Base-by-base conservation (phyloP, 768 basidiomycete genomes). In the Termitomyces sp. region DNA sequence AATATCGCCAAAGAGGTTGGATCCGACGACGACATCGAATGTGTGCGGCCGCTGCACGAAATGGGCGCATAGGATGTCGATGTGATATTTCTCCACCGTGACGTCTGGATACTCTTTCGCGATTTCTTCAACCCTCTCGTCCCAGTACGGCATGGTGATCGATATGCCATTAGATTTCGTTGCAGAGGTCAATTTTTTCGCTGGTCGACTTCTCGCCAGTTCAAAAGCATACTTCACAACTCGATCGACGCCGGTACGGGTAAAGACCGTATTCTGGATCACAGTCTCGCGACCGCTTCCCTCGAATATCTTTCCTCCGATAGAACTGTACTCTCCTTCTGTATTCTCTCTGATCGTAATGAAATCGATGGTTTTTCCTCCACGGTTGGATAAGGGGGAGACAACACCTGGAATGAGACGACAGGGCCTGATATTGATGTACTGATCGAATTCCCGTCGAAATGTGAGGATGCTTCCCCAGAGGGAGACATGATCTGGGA, bases 401-500 rank as follows among this genome's bases (percentile, higher is more conserved):
- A 66, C 65, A 19, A 78, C 78, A 6, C 81, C 81, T 10, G 73
- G 71, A 2, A 82, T 71, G 19, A 82, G 72, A 16, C 76, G 71
- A 39, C 78, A 77, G 4, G 76, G 79, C n/a, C 81, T 69, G 7
- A 77, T 67, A 57, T 77, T 79, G 59, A 75, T 76, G 62, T 79
- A 82, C 61, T 80, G 78, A 56, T 80, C 76, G 42, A 80, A 76
- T 19, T 76, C 76, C 46, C 79, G 77, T 49, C 81, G 74, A 64
- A 83, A 81, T 17, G 78, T 68, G 4, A 81, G 69, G 28, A 78
- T 65, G 19, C 79, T 73, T 21, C 76, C 78, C 81, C 80, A 83
- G 30, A 83, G 68, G 12, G 80, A 81, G 58, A 83, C 76, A 57
- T 83, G 81, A 68, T 83, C 81, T 21, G 81, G 80, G 2, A 82